These are phyloP conservation scores for Backusella westeae DNA, from an alignment of 192 early-diverging fungal species.

Conservation along the genomic window DNA sequence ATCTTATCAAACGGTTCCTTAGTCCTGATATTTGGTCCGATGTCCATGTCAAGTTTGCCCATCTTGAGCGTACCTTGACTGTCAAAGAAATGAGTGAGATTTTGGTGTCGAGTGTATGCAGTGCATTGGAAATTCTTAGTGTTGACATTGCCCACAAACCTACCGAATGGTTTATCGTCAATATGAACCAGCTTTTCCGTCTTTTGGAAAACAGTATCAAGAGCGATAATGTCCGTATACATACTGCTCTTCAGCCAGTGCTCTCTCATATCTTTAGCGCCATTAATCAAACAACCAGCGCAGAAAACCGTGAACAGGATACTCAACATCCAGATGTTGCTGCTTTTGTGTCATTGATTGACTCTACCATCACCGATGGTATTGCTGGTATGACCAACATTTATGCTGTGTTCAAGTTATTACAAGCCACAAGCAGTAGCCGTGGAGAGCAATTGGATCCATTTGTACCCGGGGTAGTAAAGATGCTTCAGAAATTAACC, in stretches of 20 bases:
- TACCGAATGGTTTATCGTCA: constrained; percentile 60
- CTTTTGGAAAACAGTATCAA: constrained; percentile 69
- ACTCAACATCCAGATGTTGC: constrained; percentile 41
- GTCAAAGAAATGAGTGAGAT: constrained; percentile 56
- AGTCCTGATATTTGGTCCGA: constrained; percentile 69
- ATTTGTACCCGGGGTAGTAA: constrained; percentile 76
- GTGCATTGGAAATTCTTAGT: constrained; percentile 68
- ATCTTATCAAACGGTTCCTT: constrained; percentile 63
- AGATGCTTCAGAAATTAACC: constrained; percentile 79
- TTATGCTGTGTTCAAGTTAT: constrained; percentile 63
- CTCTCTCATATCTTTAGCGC: constrained; percentile 70
- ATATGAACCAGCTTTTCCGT: constrained; percentile 61
- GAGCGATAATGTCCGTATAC: constrained; percentile 72
- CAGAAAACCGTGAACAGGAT: constrained; percentile 42
- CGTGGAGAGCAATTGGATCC: constrained; percentile 66
- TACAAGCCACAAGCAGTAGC: constrained; percentile 63
- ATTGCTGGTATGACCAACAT: constrained; percentile 62
- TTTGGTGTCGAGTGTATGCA: constrained; percentile 53
- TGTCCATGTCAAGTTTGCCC: constrained; percentile 58
- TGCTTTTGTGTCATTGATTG: constrained; percentile 58
- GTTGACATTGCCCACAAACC: constrained; percentile 62
- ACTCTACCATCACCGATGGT: constrained; percentile 66
- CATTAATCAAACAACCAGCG: constrained; percentile 39
- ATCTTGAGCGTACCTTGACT: constrained; percentile 65
- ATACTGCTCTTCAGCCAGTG: constrained; percentile 68